These are phyloP conservation scores for Geotrichum histeridarum DNA, from an alignment of 1,139 yeast species.

Conservation along the genomic window DNA sequence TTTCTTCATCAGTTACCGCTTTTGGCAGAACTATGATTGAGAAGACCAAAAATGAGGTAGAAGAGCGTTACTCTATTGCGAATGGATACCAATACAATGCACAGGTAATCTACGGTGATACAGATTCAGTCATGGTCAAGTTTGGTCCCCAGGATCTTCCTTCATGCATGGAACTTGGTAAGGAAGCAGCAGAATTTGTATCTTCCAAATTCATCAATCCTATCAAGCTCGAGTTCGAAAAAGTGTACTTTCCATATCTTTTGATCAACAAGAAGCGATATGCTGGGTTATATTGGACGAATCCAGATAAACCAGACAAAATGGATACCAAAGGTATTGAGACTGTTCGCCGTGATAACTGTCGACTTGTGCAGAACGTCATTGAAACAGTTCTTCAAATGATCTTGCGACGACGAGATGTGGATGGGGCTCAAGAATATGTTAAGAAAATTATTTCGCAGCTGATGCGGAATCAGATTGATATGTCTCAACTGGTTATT, in stretches of 20 bases:
- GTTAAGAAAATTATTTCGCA: slow-evolving; percentile 88
- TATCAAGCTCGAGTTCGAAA: slow-evolving; percentile 92
- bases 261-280: slow-evolving; percentile 93
- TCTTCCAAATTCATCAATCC: slow-evolving; percentile 76
- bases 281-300: slow-evolving; percentile 96
- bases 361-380: slow-evolving; percentile 89
- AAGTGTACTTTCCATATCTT: slow-evolving; percentile 90
- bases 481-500: slow-evolving; percentile 87
- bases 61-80: slow-evolving; percentile 64
- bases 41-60: slow-evolving; percentile 80
- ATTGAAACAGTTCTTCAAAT: slow-evolving; percentile 84
- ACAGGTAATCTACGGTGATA: slow-evolving; percentile 93
- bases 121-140: slow-evolving; percentile 98
- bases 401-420: slow-evolving; percentile 84
- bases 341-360: slow-evolving; percentile 95
- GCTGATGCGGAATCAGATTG: slow-evolving; percentile 82
- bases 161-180: slow-evolving; percentile 85
- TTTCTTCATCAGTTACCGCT: slow-evolving; percentile 91
- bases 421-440: slow-evolving; percentile 77
- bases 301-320: slow-evolving; percentile 82
- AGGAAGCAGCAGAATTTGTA: slow-evolving; percentile 88
- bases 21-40: slow-evolving; percentile 98
- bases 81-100: slow-evolving; percentile 84
- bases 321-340: slow-evolving; percentile 99
- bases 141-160: slow-evolving; percentile 81